Conservation (phyloP, 768 basidiomycete genomes). For the Termitomyces heimii region DNA sequence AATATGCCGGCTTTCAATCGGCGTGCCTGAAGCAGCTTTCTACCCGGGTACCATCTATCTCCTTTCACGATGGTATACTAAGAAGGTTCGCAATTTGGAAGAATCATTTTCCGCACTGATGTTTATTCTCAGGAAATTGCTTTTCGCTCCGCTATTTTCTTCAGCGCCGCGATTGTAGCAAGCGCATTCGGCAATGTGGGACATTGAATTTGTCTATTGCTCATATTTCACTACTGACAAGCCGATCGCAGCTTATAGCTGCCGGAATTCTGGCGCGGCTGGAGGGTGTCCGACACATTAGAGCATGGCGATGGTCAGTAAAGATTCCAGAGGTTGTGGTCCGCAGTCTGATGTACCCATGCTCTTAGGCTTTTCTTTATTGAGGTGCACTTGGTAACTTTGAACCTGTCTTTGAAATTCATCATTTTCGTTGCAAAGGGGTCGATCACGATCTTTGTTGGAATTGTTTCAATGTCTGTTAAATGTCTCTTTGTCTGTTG, state of each 20-base stretch:
- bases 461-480: constrained; percentile 46
- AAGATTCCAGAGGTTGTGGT: not conserved
- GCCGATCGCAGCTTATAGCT: constrained; percentile 46
- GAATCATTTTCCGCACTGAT: not conserved
- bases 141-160: constrained; percentile 56
- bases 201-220: not conserved
- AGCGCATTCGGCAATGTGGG: constrained; percentile 63
- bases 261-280: constrained; percentile 65
- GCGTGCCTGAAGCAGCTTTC: constrained; percentile 61
- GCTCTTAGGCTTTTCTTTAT: constrained; percentile 59
- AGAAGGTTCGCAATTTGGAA: constrained; percentile 30
- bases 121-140: constrained; percentile 45
- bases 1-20: constrained; percentile 55
- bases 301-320: constrained; percentile 62
- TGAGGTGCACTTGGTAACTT: constrained; percentile 33
- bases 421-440: constrained; percentile 33
- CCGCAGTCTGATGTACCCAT: not conserved
- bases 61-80: constrained; percentile 52
- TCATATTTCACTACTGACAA: not conserved
- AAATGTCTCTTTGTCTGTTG: too few relatives aligned
- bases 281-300: constrained; percentile 59
- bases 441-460: constrained; percentile 54
- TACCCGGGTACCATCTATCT: constrained; percentile 50
- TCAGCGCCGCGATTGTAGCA: constrained; percentile 51
- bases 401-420: not conserved